Percentiles rank a stretch among this genome's conserved stretches.
Conservation (phyloP, 441 rosid species). For the Adansonia grandidieri region DNA sequence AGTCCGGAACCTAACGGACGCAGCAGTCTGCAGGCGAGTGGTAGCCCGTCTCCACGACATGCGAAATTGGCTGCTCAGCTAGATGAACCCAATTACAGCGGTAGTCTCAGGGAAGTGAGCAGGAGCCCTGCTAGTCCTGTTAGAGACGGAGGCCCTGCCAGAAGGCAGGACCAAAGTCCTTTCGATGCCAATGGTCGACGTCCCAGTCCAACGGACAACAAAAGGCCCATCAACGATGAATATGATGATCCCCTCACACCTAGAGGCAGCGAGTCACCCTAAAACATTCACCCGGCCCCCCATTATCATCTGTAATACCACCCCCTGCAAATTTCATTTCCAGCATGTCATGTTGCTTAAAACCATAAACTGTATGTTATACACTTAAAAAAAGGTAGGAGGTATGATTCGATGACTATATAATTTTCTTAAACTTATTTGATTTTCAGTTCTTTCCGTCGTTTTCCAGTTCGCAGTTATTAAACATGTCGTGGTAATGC, state of each 20-base stretch:
- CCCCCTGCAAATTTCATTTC: not conserved
- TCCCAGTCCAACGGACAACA: constrained; percentile 46
- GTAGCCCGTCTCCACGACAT: constrained; percentile 36
- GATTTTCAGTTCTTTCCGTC: not conserved
- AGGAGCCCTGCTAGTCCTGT: constrained; percentile 45
- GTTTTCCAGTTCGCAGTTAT: not conserved
- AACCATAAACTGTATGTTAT: not conserved
- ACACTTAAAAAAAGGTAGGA: not conserved
- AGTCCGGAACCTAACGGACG: constrained; percentile 50
- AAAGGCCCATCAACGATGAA: constrained; percentile 60
- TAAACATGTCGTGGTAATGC: not conserved
- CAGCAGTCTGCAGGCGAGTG: constrained; percentile 42
- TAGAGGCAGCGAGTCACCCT: constrained; percentile 64
- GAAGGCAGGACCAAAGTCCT: constrained; percentile 46
- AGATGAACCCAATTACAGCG: constrained; percentile 36
- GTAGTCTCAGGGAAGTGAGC: constrained; percentile 47
- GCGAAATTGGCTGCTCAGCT: constrained; percentile 30
- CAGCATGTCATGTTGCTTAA: not conserved
- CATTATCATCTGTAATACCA: not conserved
- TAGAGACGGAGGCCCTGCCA: constrained; percentile 37
- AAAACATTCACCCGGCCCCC: constrained; percentile 1
- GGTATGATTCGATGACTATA: not conserved
- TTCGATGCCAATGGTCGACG: constrained; percentile 48
- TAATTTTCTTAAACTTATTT: constrained; percentile 2
- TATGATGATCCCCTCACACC: constrained; percentile 46